These are phyloP conservation scores for Reutealis trisperma DNA, from an alignment of 345 rosid species.

Conservation along the genomic window DNA sequence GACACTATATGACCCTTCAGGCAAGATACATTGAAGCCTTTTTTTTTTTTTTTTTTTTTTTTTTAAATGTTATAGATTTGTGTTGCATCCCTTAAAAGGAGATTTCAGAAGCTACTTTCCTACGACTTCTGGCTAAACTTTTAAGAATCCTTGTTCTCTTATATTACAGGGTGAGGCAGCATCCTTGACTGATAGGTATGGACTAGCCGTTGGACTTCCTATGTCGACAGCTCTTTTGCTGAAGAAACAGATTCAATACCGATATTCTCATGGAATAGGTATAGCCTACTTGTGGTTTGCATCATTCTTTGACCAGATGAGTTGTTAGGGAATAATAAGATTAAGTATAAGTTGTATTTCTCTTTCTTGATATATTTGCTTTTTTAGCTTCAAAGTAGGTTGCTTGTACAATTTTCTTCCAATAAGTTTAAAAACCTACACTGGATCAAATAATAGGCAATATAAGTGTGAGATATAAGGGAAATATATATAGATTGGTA, in stretches of 20 bases:
- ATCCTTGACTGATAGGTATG: slow-evolving; percentile 77
- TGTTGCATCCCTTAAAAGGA: neutral
- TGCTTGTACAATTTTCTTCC: neutral
- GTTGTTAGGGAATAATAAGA: too few species aligned
- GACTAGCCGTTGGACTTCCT: slow-evolving; percentile 81
- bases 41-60: neutral
- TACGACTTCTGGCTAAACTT: neutral
- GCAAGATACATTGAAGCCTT: slow-evolving; percentile 27
- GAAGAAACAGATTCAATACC: slow-evolving; percentile 74
- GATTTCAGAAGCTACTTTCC: neutral
- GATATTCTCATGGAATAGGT: slow-evolving; percentile 91
- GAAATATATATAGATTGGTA: too few species aligned
- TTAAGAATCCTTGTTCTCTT: neutral
- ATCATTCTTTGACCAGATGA: slow-evolving; percentile 4
- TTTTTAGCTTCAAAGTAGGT: neutral
- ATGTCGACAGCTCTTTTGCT: slow-evolving; percentile 65
- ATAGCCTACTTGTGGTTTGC: slow-evolving; percentile 17
- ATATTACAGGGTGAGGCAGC: slow-evolving; percentile 83
- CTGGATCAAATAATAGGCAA: neutral
- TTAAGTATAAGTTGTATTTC: neutral
- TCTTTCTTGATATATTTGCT: neutral
- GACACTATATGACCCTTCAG: slow-evolving; percentile 95
- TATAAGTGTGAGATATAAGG: neutral
- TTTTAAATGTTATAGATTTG: neutral
- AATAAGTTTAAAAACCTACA: neutral